Evolutionary conservation across 345 rosid species (phyloP).

Genomic region (Lepidium sativum): DNA sequence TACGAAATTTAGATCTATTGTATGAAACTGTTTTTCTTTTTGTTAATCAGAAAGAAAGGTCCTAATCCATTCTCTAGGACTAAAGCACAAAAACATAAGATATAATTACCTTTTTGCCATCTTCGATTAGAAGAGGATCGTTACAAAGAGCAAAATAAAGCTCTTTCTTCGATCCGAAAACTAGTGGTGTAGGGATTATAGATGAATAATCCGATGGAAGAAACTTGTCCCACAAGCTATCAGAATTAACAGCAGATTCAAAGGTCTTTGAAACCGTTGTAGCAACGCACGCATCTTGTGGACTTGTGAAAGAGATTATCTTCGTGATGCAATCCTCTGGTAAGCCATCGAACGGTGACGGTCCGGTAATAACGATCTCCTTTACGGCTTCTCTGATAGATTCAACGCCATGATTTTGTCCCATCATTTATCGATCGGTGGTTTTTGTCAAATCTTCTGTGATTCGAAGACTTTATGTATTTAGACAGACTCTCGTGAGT

Average conservation of each 20-base stretch:
- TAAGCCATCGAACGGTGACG: constrained; percentile 8
- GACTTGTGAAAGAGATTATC: constrained; percentile 37
- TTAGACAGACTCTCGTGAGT: neutral
- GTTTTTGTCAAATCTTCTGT: neutral
- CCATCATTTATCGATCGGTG: neutral
- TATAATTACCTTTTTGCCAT: constrained; percentile 33
- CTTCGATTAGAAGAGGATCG: constrained; percentile 27
- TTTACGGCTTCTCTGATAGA: neutral
- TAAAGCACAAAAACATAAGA: no score
- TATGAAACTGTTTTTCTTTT: no score
- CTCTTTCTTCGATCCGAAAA: constrained; percentile 32
- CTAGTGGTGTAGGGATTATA: constrained; percentile 18
- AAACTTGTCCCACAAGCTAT: constrained; percentile 47
- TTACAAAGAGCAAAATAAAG: constrained; percentile 39
- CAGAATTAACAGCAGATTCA: constrained; percentile 34
- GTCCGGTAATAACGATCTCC: neutral
- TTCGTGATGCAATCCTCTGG: constrained; percentile 42
- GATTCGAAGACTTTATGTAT: neutral
- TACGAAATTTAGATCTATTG: no score
- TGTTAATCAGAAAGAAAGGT: no score
- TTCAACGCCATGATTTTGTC: neutral
- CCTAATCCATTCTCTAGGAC: no score
- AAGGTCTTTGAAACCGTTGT: constrained; percentile 36
- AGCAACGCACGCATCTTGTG: constrained; percentile 36
- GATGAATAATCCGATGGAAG: constrained; percentile 29